phyloP scores from a whole-genome alignment of 257 asterid genomes.

The Fraxinus cuspidata region DNA sequence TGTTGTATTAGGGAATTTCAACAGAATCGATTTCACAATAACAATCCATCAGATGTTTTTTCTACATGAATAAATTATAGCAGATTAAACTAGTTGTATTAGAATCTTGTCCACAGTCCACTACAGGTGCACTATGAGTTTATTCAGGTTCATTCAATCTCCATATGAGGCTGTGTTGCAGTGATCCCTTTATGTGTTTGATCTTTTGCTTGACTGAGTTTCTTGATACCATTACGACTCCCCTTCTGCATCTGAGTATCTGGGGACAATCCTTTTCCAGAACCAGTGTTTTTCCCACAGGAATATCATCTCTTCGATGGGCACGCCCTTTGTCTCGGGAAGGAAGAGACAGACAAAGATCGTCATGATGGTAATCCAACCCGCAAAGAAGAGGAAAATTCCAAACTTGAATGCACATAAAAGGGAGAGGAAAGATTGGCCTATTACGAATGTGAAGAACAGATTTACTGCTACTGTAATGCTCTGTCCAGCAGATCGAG shows the following conservation, averaged over 20 bases:
- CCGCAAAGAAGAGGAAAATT: constrained; percentile 77
- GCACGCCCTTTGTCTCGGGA: constrained; percentile 88
- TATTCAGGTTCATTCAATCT: no score
- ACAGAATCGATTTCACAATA: not conserved
- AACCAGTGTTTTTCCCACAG: constrained; percentile 85
- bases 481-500: constrained; percentile 90
- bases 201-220: not conserved
- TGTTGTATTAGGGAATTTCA: not conserved
- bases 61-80: not conserved
- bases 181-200: not conserved
- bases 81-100: no score
- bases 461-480: constrained; percentile 78
- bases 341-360: constrained; percentile 62
- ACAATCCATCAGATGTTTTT: not conserved
- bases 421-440: constrained; percentile 70
- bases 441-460: constrained; percentile 72
- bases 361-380: constrained; percentile 82
- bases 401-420: constrained; percentile 78
- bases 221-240: not conserved
- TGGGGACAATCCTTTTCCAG: constrained; percentile 60
- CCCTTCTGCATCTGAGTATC: not conserved
- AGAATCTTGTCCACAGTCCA: not conserved
- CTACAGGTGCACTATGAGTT: not conserved
- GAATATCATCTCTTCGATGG: constrained; percentile 75
- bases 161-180: no score